A percentile compares a stretch with the other conserved stretches of the same genome.
Evolutionary conservation across 768 basidiomycete species (phyloP).

Genomic region (Termitomyces sp.): DNA sequence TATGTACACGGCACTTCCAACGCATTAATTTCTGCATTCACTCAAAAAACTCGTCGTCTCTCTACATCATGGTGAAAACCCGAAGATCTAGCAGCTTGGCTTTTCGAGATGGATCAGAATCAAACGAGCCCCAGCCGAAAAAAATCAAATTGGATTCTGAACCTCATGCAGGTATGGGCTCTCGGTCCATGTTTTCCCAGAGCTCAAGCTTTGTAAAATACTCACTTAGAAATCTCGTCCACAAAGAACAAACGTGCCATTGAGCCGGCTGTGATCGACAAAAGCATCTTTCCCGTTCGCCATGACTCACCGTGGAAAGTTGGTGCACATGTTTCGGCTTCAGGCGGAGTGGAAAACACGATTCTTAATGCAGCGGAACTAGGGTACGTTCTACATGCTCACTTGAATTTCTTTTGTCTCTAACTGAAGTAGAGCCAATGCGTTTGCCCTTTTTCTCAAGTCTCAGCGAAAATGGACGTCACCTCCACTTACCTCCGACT

Average conservation of each 20-base stretch:
- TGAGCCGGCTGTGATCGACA: constrained; percentile 12
- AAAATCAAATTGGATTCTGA: constrained; percentile 7
- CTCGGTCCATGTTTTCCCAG: not conserved
- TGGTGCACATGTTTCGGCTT: constrained; percentile 81
- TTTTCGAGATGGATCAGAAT: not conserved
- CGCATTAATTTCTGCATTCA: not conserved
- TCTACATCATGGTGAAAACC: constrained; percentile 4
- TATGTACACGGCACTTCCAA: not conserved
- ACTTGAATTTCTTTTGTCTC: not conserved
- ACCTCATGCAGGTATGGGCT: not conserved
- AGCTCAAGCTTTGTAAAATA: not conserved
- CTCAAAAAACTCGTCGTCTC: too few relatives aligned
- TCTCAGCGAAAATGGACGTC: constrained; percentile 81
- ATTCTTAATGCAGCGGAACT: constrained; percentile 66
- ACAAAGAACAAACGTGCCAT: constrained; percentile 11
- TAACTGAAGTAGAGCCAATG: constrained; percentile 55
- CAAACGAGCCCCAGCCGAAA: constrained; percentile 2
- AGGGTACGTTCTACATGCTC: constrained; percentile 39
- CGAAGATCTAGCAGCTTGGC: constrained; percentile 4
- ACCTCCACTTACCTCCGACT: constrained; percentile 48
- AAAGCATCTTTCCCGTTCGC: constrained; percentile 24
- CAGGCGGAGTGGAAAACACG: constrained; percentile 76
- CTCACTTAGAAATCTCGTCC: not conserved
- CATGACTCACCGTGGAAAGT: constrained; percentile 54
- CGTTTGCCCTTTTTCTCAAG: constrained; percentile 83